phyloP scores from a whole-genome alignment of 2,329 filamentous ascomycete genomes.

The Fonsecaea multimorphosa region DNA sequence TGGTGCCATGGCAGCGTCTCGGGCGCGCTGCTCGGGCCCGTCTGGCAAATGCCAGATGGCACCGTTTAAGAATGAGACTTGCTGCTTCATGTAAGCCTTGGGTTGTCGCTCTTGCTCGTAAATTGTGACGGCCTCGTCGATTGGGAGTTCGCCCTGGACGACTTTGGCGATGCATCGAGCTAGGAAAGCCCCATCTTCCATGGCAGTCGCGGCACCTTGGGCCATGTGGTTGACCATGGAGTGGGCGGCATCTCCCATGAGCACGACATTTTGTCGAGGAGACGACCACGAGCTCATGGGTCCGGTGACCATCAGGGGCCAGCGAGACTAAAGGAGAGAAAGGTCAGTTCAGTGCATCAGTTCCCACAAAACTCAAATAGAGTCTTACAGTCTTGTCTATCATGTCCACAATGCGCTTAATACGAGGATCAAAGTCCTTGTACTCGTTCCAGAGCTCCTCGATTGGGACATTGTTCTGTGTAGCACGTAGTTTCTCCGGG shows the following conservation, averaged over 20 bases:
- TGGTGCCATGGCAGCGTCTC: slow-evolving; percentile 16
- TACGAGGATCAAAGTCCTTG: slow-evolving; percentile 53
- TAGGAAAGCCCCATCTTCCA: slow-evolving; percentile 54
- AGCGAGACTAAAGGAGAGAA: slow-evolving; percentile 35
- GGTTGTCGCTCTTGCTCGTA: slow-evolving; percentile 52
- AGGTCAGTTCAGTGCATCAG: neutral
- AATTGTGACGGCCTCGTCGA: slow-evolving; percentile 45
- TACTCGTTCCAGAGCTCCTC: slow-evolving; percentile 53
- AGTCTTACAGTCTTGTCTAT: slow-evolving; percentile 42
- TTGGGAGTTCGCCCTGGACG: slow-evolving; percentile 42
- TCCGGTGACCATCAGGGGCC: slow-evolving; percentile 53
- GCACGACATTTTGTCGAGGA: slow-evolving; percentile 48
- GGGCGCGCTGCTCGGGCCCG: slow-evolving; percentile 18
- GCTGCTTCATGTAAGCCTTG: slow-evolving; percentile 43
- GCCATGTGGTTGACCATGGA: slow-evolving; percentile 53
- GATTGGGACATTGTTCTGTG: slow-evolving; percentile 46
- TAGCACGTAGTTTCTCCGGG: slow-evolving; percentile 45
- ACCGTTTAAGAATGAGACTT: slow-evolving; percentile 25
- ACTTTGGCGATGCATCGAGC: slow-evolving; percentile 46
- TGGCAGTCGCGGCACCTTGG: slow-evolving; percentile 51
- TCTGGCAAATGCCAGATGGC: slow-evolving; percentile 21
- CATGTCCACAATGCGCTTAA: slow-evolving; percentile 50
- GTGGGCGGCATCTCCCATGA: slow-evolving; percentile 51
- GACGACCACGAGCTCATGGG: slow-evolving; percentile 51
- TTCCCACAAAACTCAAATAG: neutral